phyloP scores from a whole-genome alignment of 106 monocot species.

The Chionographis japonica region DNA sequence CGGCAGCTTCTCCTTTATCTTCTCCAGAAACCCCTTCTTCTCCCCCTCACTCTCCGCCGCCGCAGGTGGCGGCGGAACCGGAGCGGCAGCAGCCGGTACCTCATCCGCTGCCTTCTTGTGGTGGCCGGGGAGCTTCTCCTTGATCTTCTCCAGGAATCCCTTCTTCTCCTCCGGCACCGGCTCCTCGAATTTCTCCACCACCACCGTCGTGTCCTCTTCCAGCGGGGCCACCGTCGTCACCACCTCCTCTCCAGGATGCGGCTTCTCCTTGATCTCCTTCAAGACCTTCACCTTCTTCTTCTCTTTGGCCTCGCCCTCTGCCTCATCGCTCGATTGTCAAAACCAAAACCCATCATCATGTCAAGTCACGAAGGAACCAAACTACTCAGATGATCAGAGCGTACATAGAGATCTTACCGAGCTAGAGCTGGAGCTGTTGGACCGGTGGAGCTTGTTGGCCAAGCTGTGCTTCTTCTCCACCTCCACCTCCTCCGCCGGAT shows the following conservation, averaged over 20 bases:
- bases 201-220: conserved; percentile 15
- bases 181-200: conserved; percentile 20
- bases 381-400: background rate
- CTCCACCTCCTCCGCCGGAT: conserved; percentile 14
- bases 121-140: conserved; percentile 55
- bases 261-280: background rate
- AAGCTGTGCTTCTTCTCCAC: conserved; percentile 33
- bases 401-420: conserved; percentile 35
- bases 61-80: background rate
- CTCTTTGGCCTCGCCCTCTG: conserved; percentile 22
- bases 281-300: conserved; percentile 27
- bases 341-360: background rate
- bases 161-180: conserved; percentile 21
- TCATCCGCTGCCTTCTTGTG: conserved; percentile 25
- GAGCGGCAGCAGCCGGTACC: background rate
- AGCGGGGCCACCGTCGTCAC: background rate
- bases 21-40: conserved; percentile 78
- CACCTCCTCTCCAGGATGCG: background rate
- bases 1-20: conserved; percentile 75
- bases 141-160: conserved; percentile 48
- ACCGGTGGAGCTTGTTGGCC: conserved; percentile 38
- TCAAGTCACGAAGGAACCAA: background rate
- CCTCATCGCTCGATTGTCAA: conserved; percentile 55
- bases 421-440: conserved; percentile 53
- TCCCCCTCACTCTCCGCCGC: conserved; percentile 21